These are phyloP conservation scores for Hevea brasiliensis DNA, from an alignment of 345 rosid genomes.

Conservation along the genomic window DNA sequence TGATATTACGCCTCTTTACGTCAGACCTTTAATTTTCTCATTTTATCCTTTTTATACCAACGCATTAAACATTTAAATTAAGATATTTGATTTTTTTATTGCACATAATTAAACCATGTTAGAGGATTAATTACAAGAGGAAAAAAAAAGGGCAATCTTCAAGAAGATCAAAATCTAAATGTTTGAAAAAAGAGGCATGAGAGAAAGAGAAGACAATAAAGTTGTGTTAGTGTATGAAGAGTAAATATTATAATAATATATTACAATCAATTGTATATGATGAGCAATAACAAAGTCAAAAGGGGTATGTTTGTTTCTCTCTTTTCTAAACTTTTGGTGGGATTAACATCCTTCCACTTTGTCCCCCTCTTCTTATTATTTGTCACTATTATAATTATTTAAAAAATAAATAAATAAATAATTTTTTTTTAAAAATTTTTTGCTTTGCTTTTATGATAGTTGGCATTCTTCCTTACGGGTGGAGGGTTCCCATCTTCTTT, in stretches of 20 bases:
- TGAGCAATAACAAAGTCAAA: slow-evolving; percentile 56
- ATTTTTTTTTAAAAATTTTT: slow-evolving; percentile 2
- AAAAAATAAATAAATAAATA: slow-evolving; percentile 16
- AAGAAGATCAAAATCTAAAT: too few relatives aligned
- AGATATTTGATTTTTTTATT: too few relatives aligned
- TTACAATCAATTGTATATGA: slow-evolving; percentile 56
- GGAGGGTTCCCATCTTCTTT: slow-evolving; percentile 47
- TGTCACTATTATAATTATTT: neutral
- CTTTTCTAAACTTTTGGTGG: slow-evolving; percentile 60
- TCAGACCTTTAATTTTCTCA: too few relatives aligned
- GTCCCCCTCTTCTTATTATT: slow-evolving; percentile 47
- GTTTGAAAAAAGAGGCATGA: too few relatives aligned
- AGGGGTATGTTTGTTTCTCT: slow-evolving; percentile 32
- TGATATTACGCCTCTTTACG: too few relatives aligned
- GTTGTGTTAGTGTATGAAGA: neutral
- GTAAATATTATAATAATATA: neutral
- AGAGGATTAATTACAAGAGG: too few relatives aligned
- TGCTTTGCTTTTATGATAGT: neutral
- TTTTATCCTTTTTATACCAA: too few relatives aligned
- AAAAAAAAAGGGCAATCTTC: too few relatives aligned
- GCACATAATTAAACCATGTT: too few relatives aligned
- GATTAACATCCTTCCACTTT: slow-evolving; percentile 96
- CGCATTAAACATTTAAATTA: too few relatives aligned
- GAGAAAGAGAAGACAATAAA: neutral
- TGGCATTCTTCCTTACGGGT: slow-evolving; percentile 8